Evolutionary conservation across 805 yeast species (phyloP), one percentile per base, ranked within the genome.

Genomic region (Ogataea henricii): DNA sequence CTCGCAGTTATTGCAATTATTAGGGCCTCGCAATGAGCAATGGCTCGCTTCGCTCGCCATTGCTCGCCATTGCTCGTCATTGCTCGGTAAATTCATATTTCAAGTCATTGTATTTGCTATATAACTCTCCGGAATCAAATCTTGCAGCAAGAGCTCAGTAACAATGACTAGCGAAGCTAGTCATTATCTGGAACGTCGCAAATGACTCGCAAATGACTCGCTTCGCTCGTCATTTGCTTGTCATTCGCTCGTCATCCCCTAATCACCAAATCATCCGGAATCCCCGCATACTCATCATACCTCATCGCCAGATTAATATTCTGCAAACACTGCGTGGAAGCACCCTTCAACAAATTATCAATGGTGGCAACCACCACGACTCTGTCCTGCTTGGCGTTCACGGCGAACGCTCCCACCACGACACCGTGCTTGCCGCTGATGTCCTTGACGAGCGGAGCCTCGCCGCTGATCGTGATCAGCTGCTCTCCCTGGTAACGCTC

Each of bases 291-390:
- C 72, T 94, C 99, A 41, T 87, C 92, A 68, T 89, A 94, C 20
- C 91, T 91, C 73, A 87, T 72, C 5, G 89, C 87, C 68, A 94
- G 76, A 69, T 94, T 94, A 68, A 95, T 87, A 74, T 94, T 94
- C 71, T 94, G 99, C 67, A 94, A 69, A 72, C 98, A 92, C 72
- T 94, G 99, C 14, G 99, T 94, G 39, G 97, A 96, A 37, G 99
- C 99, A 56, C 99, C 99, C 75, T 94, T 94, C 64, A 94, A 78
- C 64, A 94, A 76, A 68, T 94, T 94, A 66, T 94, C 99, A 59
- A 94, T 92, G 4, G 97, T 90, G 18, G 97, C 96, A 46, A 92
- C 94, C 45, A 94, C 76, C 20, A 94, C 98, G 18, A 90, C 95
- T 67, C 99, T 83, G 71, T 89, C 85, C 64, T 87, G 88, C 47